Base-by-base conservation (phyloP, 805 yeast genomes). In the Candida suzukii region DNA sequence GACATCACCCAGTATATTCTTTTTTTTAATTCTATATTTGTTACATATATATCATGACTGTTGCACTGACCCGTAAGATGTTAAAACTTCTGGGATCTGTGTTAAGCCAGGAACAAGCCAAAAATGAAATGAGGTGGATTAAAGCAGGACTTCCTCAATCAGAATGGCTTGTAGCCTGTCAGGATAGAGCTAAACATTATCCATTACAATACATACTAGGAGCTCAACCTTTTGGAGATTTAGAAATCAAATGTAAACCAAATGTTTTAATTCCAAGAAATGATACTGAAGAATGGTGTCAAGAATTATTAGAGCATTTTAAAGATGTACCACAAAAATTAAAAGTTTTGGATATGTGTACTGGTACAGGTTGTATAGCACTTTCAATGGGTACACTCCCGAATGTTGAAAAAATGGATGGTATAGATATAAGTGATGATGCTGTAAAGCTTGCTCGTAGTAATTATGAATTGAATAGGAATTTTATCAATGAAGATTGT, bases 211-310 rank as follows among this genome's bases (percentile, higher is more conserved):
- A 91, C 58, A 75, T 91, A 11, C 63, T 91, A 10, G 88, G 93
- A 0, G 63, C 78, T 0, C 97, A 90, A 61, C 98, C 98, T 1
- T 91, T 91, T 66, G 95, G 93, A 0, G 53, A 58, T 2, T 55
- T 91, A 38, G 76, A 74, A 12, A 70, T 91, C 4, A 42, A 52
- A 21, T 86, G 96, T 52, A 52, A 60, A 24, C 66, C 64, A 1
- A 78, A 78, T 0, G 97, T 88, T 2, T 63, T 91, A 45, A 90
- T 91, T 22, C 98, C 99, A 0, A 63, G 99, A 38, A 80, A 91
- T 83, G 99, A 91, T 56, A 91, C 99, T 0, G 98, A 91, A 57
- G 95, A 88, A 53, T 91, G 97, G 97, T 66, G 74, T 10, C 28
- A 64, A 24, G 69, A 68, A 41, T 55, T 83, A 18, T 59, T 65